Conservation (phyloP, 2,329 filamentous ascomycete genomes). For the Aspergillus hortae region DNA sequence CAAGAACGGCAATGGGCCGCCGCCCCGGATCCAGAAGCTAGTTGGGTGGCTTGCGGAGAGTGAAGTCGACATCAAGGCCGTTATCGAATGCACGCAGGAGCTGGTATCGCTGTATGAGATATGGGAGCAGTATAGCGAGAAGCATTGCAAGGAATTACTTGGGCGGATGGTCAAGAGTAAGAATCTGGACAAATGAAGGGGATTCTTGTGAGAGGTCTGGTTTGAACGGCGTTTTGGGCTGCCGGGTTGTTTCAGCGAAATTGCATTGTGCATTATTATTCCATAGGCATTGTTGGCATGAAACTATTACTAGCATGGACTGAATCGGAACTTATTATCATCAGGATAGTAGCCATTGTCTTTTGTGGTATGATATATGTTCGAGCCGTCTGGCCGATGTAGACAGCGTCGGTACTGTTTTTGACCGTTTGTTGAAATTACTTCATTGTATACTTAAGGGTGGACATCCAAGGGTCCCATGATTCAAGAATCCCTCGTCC, state of each 20-base stretch:
- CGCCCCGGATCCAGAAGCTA: constrained; percentile 57
- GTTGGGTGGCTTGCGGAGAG: constrained; percentile 83
- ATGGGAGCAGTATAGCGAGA: constrained; percentile 65
- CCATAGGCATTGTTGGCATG: too few relatives aligned
- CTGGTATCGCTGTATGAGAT: constrained; percentile 83
- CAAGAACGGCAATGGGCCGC: constrained; percentile 26
- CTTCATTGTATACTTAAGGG: too few relatives aligned
- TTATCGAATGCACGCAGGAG: constrained; percentile 88
- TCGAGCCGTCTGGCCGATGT: too few relatives aligned
- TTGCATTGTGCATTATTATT: not conserved
- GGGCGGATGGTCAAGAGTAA: constrained; percentile 60
- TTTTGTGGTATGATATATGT: too few relatives aligned
- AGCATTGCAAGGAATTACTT: constrained; percentile 62
- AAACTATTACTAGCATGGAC: too few relatives aligned
- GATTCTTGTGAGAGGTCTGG: not conserved
- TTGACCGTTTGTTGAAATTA: too few relatives aligned
- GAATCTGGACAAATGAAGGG: constrained; percentile 52
- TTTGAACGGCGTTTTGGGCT: not conserved
- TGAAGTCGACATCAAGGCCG: constrained; percentile 75
- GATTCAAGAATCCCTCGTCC: too few relatives aligned
- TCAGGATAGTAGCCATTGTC: too few relatives aligned
- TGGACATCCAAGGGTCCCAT: too few relatives aligned
- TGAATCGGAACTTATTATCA: too few relatives aligned
- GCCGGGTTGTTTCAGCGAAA: not conserved
- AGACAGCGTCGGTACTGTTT: too few relatives aligned